Evolutionary conservation across 2,329 filamentous ascomycete species (phyloP), one percentile per base, ranked within the genome.

Genomic region (Talaromyces sp.): DNA sequence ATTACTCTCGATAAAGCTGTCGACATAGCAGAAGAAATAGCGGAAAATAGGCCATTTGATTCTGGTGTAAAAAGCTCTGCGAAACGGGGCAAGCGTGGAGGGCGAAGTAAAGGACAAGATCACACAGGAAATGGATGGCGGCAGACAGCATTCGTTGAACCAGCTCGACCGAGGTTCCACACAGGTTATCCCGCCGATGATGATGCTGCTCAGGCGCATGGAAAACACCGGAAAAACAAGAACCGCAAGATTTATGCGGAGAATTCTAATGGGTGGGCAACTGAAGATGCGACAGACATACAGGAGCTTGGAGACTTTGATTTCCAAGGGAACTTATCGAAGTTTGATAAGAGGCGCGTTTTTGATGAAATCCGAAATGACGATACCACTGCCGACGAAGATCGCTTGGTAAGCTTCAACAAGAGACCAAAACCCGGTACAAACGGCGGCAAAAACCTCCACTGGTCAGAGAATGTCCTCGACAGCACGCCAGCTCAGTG

Each of bases 231-330:
- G 63, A 77, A 76, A 58, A 77, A 75, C 61, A 70, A 72, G 61
- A 67, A 73, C 73, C 69, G 73, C 63, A 74, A 75, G 64, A 62
- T 67, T 35, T 76, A 78, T 61, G 83, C 65, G 8, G 81, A 84
- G 58, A 78, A 81, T 56, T 74, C 90, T 43, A 95, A 91, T 70
- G 93, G 91, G 3, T 97, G 93, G 92, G 91, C 90, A 3, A 97
- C 93, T 0, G 94, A 97, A 69, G 93, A 97, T 68, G 92, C 93
- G 21, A 97, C 91, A 0, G 94, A 97, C 69, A 89, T 94, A 21
- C 89, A 93, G 74, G 93, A 95, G 69, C 84, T 94, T 79, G 90
- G 89, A 10, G 94, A 97, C 61, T 97, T 97, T 66, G 93, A 97
- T 72, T 97, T 97, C 67, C 87, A 89, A 66, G 86, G 85, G 56